Evolutionary conservation across 495 filamentous ascomycete genomes (phyloP).

Genomic region (Hypoxylon fragiforme): DNA sequence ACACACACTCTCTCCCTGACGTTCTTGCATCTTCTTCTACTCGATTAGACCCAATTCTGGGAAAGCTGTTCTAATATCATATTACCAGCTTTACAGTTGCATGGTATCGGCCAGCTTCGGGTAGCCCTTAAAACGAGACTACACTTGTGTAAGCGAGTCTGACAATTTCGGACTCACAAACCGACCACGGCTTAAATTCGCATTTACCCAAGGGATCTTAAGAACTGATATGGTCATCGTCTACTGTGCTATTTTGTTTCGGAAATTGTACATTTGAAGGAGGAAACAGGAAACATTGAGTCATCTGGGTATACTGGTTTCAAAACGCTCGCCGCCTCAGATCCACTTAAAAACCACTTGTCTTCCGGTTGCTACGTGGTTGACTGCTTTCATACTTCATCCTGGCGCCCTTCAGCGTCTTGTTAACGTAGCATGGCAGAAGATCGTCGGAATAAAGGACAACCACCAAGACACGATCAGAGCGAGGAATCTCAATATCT

Average conservation of each 20-base stretch:
- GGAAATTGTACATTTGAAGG: conserved; percentile 12
- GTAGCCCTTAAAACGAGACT: conserved; percentile 6
- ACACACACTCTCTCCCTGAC: background rate
- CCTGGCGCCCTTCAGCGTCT: conserved; percentile 36
- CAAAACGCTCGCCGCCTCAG: conserved; percentile 22
- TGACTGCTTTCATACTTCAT: conserved; percentile 13
- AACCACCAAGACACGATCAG: conserved; percentile 41
- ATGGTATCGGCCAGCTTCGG: conserved; percentile 1
- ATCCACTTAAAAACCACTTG: conserved; percentile 9
- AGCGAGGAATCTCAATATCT: conserved; percentile 50
- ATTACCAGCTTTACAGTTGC: background rate
- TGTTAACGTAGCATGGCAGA: conserved; percentile 47
- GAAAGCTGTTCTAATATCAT: background rate
- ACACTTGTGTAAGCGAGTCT: conserved; percentile 10
- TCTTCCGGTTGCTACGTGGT: conserved; percentile 16
- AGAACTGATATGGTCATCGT: conserved; percentile 17
- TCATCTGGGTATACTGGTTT: conserved; percentile 6
- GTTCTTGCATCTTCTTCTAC: background rate
- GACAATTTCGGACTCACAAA: conserved; percentile 1
- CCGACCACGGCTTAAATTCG: conserved; percentile 5
- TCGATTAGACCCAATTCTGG: conserved; percentile 10
- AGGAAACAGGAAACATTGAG: conserved; percentile 4
- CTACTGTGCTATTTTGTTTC: conserved; percentile 2
- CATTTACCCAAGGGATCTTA: background rate
- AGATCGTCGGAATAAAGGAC: conserved; percentile 45